Base-by-base conservation (phyloP, 805 yeast species). In the Spathaspora passalidarum region DNA sequence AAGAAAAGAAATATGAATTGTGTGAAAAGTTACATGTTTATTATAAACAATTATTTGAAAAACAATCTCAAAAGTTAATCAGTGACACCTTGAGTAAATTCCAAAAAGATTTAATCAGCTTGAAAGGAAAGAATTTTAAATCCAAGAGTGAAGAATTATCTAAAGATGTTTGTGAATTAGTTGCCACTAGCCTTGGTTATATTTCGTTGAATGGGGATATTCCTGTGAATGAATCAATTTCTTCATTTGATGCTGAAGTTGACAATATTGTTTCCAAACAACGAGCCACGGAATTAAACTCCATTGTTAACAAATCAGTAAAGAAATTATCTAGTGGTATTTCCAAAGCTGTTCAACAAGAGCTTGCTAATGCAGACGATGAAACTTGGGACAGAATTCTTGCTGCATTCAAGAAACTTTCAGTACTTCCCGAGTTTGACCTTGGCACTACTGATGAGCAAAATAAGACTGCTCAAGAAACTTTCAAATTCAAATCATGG, bases 401-500 rank as follows among this genome's bases (percentile, higher is more conserved):
- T 42, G 59, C 50, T 1, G 66, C 62, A 14, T 83, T 86, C 56
- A 61, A 72, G 7, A 32, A 10, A 1, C 43, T 50, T 7, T 34
- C 16, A 10, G 19, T 44, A 1, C 32, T 39, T 18, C 34, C 32
- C 1, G 51, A 49, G 32, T 87, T 89, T 53, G 79, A 79, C 20
- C 64, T 90, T 6, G 96, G 94, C 0, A 71, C 82, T 2, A 40
- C 69, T 2, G 60, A 54, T 0, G 73, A 63, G 2, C 70, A 69
- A 20, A 82, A 81, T 53, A 48, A 49, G 2, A 54, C 57, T 2
- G 72, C 80, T 1, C 61, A 66, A 7, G 55, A 57, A n/a, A 69
- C 68, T 32, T 67, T 89, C 32, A 68, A 75, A 38, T 71, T 69
- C 52, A 64, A 68, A 26, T 77, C 88, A 2, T 92, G 98, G 97